These are phyloP conservation scores for Pholiota conissans DNA, from an alignment of 768 basidiomycete genomes.

Conservation along the genomic window DNA sequence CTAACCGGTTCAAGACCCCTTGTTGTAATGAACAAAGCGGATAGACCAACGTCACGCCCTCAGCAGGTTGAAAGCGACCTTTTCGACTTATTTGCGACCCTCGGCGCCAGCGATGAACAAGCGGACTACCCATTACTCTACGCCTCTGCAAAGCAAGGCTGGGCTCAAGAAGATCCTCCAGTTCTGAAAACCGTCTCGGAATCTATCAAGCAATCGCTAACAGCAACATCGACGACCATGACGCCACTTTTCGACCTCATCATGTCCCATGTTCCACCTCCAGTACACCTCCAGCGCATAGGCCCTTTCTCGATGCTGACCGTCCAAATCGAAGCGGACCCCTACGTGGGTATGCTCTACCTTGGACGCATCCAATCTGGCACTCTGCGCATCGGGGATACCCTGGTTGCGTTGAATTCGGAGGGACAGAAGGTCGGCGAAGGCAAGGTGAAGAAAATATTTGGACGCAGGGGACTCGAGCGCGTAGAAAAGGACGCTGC, in stretches of 20 bases:
- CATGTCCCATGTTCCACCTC: slow-evolving; percentile 42
- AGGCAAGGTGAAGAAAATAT: slow-evolving; percentile 50
- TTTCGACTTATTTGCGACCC: slow-evolving; percentile 50
- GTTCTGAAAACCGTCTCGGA: slow-evolving; percentile 18
- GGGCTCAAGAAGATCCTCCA: slow-evolving; percentile 36
- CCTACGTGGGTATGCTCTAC: slow-evolving; percentile 49
- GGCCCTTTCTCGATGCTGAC: slow-evolving; percentile 53
- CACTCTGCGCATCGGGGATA: slow-evolving; percentile 37
- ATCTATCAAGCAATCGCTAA: slow-evolving; percentile 5
- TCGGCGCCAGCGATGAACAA: slow-evolving; percentile 51
- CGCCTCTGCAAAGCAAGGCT: slow-evolving; percentile 51
- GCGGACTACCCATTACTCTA: slow-evolving; percentile 53
- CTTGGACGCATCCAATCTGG: slow-evolving; percentile 48
- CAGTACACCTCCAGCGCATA: slow-evolving; percentile 34
- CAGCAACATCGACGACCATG: slow-evolving; percentile 31
- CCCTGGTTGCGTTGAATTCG: slow-evolving; percentile 36
- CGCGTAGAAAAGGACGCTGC: slow-evolving; percentile 43
- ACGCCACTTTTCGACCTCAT: slow-evolving; percentile 47
- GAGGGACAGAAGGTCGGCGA: slow-evolving; percentile 48
- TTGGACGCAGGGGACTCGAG: slow-evolving; percentile 37
- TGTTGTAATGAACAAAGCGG: slow-evolving; percentile 53
- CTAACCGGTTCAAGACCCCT: slow-evolving; percentile 32
- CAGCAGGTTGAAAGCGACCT: slow-evolving; percentile 49
- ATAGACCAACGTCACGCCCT: slow-evolving; percentile 42
- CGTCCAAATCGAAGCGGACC: slow-evolving; percentile 50